Conservation (phyloP, 2,329 filamentous ascomycete genomes). For the Colletotrichum costaricense region DNA sequence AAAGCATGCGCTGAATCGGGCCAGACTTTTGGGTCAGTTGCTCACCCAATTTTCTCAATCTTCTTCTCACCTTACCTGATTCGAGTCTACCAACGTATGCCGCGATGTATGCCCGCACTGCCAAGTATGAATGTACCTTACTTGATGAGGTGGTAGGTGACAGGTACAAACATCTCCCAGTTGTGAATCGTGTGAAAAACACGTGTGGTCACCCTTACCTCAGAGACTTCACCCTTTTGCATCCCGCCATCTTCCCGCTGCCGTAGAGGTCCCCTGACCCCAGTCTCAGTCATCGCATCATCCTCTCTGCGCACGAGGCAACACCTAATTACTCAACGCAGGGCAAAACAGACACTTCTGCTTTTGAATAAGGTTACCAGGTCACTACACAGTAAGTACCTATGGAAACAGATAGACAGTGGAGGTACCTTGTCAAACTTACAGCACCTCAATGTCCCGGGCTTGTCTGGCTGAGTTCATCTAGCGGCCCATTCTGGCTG, state of each 20-base stretch:
- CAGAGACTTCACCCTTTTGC: not conserved
- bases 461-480: not conserved
- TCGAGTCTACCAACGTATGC: not conserved
- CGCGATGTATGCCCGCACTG: no score
- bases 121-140: no score
- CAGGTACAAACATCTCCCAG: not conserved
- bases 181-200: not conserved
- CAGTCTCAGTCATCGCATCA: not conserved
- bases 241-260: not conserved
- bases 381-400: not conserved
- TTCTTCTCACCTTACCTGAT: not conserved
- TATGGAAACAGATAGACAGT: not conserved
- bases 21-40: not conserved
- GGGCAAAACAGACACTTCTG: no score
- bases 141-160: no score
- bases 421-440: not conserved
- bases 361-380: no score
- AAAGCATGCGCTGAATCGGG: slow-evolving; percentile 13
- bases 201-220: not conserved
- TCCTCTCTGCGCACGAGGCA: not conserved
- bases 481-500: no score
- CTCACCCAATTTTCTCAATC: not conserved
- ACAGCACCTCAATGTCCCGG: not conserved
- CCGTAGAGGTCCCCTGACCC: slow-evolving; percentile 6
- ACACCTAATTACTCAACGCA: not conserved